Evolutionary conservation across 345 rosid species (phyloP), one percentile per base, ranked within the genome.

Genomic region (Aquilaria yunnanensis): DNA sequence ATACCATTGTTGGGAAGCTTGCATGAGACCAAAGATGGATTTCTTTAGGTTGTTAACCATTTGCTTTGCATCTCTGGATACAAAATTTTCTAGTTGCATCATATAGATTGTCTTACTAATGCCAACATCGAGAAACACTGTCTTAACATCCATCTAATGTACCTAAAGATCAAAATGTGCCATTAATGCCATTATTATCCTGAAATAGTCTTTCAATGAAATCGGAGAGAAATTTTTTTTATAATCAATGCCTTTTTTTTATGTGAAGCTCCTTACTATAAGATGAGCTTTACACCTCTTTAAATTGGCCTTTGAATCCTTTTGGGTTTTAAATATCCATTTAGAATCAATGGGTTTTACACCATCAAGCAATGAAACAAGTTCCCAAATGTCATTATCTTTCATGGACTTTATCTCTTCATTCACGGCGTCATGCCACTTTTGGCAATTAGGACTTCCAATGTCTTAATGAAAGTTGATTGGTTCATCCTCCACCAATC

Each of bases 271-370:
- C 43, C 4, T 37, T 3, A 37, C 43, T 3, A 37, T 7, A 37
- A 37, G 43, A 37, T 1, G 43, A 37, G 43, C 54, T 14, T 60
- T 45, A 32, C 14, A 45, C 31, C 52, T 60, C 10, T 60, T 51
- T 12, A 60, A 10, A 60, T 60, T 48, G 14, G 5, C 64, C 47
- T 60, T 60, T 29, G 32, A 60, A 60, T 60, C 64, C 41, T 51
- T 45, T 23, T 60, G 41, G 30, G 64, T 60, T 14, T 60, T 45
- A 60, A 60, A 60, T 60, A 60, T 47, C 53, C 31, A 45, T 60
- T 60, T 16, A 10, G 8, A 60, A 60, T 51, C 64, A 60, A 60
- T 60, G 64, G 64, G 45, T 60, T 60, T 60, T 2, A 3, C 10
- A 60, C 51, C 32, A 1, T 60, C 64, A 3, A 10, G 23, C 32